Evolutionary conservation across 805 yeast genomes (phyloP), one percentile per base, ranked within the genome.

Genomic region (Wickerhamomyces pijperi): DNA sequence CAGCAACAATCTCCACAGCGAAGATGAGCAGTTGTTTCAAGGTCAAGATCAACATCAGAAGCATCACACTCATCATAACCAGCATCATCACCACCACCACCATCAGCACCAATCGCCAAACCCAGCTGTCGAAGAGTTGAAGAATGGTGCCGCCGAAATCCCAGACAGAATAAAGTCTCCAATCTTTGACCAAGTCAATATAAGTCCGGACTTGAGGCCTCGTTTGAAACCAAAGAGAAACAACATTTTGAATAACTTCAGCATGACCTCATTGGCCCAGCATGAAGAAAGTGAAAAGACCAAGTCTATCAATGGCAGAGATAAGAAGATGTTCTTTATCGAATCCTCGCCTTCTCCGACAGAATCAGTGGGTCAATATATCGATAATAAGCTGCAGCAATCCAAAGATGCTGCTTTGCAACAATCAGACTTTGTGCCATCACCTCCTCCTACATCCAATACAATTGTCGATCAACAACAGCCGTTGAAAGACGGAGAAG

Each of bases 311-410:
- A n/a, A 25, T 9, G 37, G 40, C 0, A 51, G 42, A 36, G 49
- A 48, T 11, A 51, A 47, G 36, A 53, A 48, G 28, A 55, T 55
- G 59, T 55, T 55, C 38, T 55, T 55, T 39, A 55, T 55, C 36
- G 59, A 55, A 39, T 47, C 54, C 28, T 55, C 59, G 2, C 59
- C 59, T 4, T 55, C 59, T 1, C 59, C 59, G 11, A 52, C 55
- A 5, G 58, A 51, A 7, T 37, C 50, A 2, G 37, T 42, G 7
- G n/a, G 32, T 16, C 36, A 36, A 15, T 39, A 33, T 9, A 32
- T 45, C 19, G 46, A 40, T 16, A 14, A 36, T 34, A 28, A 28
- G 35, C 12, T 25, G 14, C 45, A 36, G 16, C 25, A 36, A 19
- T 14, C 7, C 9, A 21, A 21, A 21, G 23, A 21, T 6, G 9